Evolutionary conservation across 2,329 filamentous ascomycete genomes (phyloP).

Genomic region (Xenoacremonium recifei): DNA sequence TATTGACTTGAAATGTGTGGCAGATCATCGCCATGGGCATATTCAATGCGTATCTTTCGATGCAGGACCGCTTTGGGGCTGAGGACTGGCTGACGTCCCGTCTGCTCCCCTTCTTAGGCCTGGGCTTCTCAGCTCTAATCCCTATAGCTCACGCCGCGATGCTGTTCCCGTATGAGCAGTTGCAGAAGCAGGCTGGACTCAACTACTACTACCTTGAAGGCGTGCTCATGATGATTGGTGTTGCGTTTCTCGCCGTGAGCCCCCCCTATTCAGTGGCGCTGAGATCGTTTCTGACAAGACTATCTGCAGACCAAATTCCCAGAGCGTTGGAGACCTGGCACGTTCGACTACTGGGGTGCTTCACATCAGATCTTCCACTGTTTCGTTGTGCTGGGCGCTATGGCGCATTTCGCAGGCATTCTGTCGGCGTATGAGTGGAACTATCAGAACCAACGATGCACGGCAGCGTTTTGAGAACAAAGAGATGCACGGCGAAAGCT

Average conservation of each 20-base stretch:
- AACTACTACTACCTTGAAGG: conserved; percentile 41
- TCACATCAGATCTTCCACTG: conserved; percentile 46
- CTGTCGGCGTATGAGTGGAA: conserved; percentile 16
- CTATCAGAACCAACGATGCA: not conserved
- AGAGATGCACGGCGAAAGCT: no score
- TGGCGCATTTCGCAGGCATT: conserved; percentile 20
- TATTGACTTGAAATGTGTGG: no score
- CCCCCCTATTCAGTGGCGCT: not conserved
- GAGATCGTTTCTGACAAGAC: not conserved
- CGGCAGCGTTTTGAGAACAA: no score
- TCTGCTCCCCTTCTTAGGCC: conserved; percentile 34
- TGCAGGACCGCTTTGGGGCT: conserved; percentile 34
- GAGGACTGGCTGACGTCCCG: conserved; percentile 35
- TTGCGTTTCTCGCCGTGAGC: conserved; percentile 39
- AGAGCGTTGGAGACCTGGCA: conserved; percentile 37
- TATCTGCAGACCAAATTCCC: conserved; percentile 23
- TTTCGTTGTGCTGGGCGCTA: conserved; percentile 19
- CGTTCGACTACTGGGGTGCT: conserved; percentile 40
- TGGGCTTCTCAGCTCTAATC: conserved; percentile 36
- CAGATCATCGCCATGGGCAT: conserved; percentile 35
- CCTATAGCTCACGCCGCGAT: conserved; percentile 38
- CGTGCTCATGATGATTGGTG: conserved; percentile 34
- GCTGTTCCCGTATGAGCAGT: conserved; percentile 36
- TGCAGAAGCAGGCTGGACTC: conserved; percentile 38
- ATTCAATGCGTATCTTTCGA: conserved; percentile 33